phyloP scores from a whole-genome alignment of 2,329 filamentous ascomycete genomes.

The Aplosporella prunicola region DNA sequence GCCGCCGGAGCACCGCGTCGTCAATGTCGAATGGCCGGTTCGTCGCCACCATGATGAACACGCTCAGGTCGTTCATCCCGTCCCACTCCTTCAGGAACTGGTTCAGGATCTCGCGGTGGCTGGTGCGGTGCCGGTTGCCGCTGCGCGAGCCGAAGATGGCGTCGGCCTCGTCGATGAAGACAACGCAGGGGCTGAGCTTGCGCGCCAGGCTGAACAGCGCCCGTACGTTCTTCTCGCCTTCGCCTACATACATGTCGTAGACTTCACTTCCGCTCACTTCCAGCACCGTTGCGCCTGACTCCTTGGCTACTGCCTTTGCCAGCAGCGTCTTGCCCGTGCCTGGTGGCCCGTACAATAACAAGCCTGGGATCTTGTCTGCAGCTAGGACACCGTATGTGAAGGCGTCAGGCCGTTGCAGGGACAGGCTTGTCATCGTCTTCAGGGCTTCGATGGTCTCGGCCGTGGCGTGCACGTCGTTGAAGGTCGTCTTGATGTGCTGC shows the following conservation, averaged over 20 bases:
- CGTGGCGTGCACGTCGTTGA: slow-evolving; percentile 76
- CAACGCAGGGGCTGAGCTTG: slow-evolving; percentile 82
- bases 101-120: slow-evolving; percentile 84
- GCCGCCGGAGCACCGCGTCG: slow-evolving; percentile 68
- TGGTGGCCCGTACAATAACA: slow-evolving; percentile 79
- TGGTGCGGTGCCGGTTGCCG: slow-evolving; percentile 54
- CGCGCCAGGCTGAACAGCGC: slow-evolving; percentile 86
- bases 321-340: slow-evolving; percentile 57
- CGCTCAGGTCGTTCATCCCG: slow-evolving; percentile 70
- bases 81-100: slow-evolving; percentile 98
- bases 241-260: slow-evolving; percentile 93
- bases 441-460: slow-evolving; percentile 76
- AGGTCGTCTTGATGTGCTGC: slow-evolving; percentile 74
- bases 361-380: slow-evolving; percentile 80
- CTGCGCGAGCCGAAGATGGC: slow-evolving; percentile 75
- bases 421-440: slow-evolving; percentile 79
- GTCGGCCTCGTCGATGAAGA: slow-evolving; percentile 96
- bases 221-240: slow-evolving; percentile 91
- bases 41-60: slow-evolving; percentile 97
- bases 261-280: slow-evolving; percentile 86
- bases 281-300: slow-evolving; percentile 59
- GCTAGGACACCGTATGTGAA: slow-evolving; percentile 92
- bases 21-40: slow-evolving; percentile 94
- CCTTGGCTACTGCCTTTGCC: slow-evolving; percentile 55
- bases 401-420: slow-evolving; percentile 80